These are phyloP conservation scores for Ceratorhiza oryzae-sativae DNA, from an alignment of 1,284 basidiomycete genomes.

Conservation along the genomic window DNA sequence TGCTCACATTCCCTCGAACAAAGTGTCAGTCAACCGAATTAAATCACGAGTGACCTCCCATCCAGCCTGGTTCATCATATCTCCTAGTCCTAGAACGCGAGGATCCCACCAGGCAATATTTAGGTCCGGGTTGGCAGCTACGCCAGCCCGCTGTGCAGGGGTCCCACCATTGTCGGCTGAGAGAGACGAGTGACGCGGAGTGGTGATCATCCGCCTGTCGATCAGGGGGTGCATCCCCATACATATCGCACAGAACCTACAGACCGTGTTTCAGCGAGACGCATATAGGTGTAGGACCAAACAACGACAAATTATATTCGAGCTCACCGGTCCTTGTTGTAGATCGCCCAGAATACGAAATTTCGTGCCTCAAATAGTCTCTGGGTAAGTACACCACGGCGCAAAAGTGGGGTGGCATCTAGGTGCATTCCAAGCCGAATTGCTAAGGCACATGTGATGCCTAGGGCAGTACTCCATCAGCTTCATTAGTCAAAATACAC, in stretches of 20 bases:
- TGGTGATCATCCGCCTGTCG: constrained; percentile 30
- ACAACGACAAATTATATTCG: background rate
- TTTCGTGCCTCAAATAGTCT: constrained; percentile 33
- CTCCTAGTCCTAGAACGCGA: constrained; percentile 17
- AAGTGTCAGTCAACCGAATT: constrained; percentile 1
- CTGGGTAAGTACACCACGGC: constrained; percentile 13
- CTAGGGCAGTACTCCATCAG: background rate
- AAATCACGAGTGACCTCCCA: constrained; percentile 34
- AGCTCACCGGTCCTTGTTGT: constrained; percentile 28
- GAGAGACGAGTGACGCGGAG: constrained; percentile 31
- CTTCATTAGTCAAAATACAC: too few relatives aligned
- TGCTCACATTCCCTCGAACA: constrained; percentile 32
- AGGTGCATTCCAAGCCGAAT: constrained; percentile 31
- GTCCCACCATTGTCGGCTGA: background rate
- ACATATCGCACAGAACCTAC: background rate
- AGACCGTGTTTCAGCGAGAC: background rate
- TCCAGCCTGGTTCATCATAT: constrained; percentile 18
- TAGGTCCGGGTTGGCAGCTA: background rate
- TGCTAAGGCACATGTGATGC: constrained; percentile 9
- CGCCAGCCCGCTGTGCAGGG: background rate
- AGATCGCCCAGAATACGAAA: constrained; percentile 29
- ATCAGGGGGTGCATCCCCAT: constrained; percentile 38
- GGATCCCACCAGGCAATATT: constrained; percentile 20
- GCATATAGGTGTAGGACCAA: background rate
- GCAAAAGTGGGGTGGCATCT: constrained; percentile 34